Evolutionary conservation across 2,329 filamentous ascomycete genomes (phyloP), one percentile per base, ranked within the genome.

Genomic region (Arachnomyces sp.): DNA sequence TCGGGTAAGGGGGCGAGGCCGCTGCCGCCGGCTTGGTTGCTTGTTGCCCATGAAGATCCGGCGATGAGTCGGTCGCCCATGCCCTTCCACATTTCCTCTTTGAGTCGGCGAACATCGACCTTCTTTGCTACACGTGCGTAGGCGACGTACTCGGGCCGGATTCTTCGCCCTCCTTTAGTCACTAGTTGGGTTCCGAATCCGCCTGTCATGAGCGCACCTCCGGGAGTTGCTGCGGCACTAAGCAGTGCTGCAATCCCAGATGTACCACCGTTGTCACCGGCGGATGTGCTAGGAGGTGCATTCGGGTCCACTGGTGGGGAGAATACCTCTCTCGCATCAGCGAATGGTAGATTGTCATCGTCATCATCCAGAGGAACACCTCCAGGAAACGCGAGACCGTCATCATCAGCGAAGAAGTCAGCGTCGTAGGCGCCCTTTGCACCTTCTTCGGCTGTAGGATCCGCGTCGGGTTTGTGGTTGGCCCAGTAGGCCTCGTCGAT

Each of bases 401-500:
- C 68, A 55, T 96, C 92, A 54, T 92, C 84, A 9, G 65, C 66
- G 70, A 96, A 98, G 75, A 96, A 98, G 62, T 96, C 85, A 44
- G 92, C 90, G 60, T 96, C 88, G 63, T 96, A 98, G 57, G 93
- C 82, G 45, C 89, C 89, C 2, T 74, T 74, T 1, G 66, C 73
- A 16, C 82, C 80, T 37, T 69, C 65, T 36, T 59, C 57, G 30
- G 55, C 50, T 15, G 52, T 44, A 47, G 58, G 53, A 33, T 59
- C 80, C 59, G 77, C 84, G 65, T 74, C 80, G 31, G 49, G 60
- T 53, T 56, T 66, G 43, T 64, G 63, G 31, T 77, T 75, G 4
- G 92, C 92, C 88, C 92, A 98, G 67, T 94, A 96, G 14, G 85
- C 89, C 65, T 95, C 90, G 56, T 96, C 87, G 71, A 95, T 86